phyloP scores from a whole-genome alignment of 2,329 filamentous ascomycete species.

The Diaporthe sp. region DNA sequence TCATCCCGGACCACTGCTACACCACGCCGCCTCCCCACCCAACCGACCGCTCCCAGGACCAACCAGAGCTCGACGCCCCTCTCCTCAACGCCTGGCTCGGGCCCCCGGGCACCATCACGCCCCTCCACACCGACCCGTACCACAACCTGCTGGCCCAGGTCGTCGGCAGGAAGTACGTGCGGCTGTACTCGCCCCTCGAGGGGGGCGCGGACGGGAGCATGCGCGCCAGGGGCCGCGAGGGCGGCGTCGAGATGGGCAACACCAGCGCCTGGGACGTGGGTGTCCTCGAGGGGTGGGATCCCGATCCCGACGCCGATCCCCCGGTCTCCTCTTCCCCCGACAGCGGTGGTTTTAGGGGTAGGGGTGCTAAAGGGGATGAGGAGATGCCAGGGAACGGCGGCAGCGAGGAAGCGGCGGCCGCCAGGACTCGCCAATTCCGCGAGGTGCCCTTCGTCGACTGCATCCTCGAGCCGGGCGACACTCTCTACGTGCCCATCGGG shows the following conservation, averaged over 20 bases:
- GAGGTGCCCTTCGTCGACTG: slow-evolving; percentile 79
- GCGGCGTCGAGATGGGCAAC: slow-evolving; percentile 91
- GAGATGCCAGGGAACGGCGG: too few species aligned
- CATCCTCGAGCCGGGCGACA: slow-evolving; percentile 84
- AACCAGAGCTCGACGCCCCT: slow-evolving; percentile 63
- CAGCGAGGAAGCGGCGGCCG: slow-evolving; percentile 33
- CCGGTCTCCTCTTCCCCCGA: too few species aligned
- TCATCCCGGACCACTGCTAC: slow-evolving; percentile 88
- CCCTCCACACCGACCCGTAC: slow-evolving; percentile 93
- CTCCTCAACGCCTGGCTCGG: slow-evolving; percentile 94
- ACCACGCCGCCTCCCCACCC: slow-evolving; percentile 72
- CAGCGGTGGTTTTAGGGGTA: slow-evolving; percentile 38
- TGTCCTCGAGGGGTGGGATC: slow-evolving; percentile 73
- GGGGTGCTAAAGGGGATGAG: slow-evolving; percentile 38
- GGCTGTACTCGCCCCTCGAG: slow-evolving; percentile 79
- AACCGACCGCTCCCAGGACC: slow-evolving; percentile 49
- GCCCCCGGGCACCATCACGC: slow-evolving; percentile 87
- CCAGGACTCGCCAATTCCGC: slow-evolving; percentile 61
- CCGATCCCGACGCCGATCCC: slow-evolving; percentile 20
- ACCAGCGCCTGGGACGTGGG: slow-evolving; percentile 86
- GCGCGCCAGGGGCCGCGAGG: slow-evolving; percentile 72
- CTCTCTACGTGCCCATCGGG: slow-evolving; percentile 88
- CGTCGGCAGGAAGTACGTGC: slow-evolving; percentile 91
- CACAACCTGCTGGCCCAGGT: slow-evolving; percentile 93
- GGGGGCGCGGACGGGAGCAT: slow-evolving; percentile 51